These are phyloP conservation scores for Verticillium tricorpus DNA, from an alignment of 2,329 filamentous ascomycete genomes.

Conservation along the genomic window DNA sequence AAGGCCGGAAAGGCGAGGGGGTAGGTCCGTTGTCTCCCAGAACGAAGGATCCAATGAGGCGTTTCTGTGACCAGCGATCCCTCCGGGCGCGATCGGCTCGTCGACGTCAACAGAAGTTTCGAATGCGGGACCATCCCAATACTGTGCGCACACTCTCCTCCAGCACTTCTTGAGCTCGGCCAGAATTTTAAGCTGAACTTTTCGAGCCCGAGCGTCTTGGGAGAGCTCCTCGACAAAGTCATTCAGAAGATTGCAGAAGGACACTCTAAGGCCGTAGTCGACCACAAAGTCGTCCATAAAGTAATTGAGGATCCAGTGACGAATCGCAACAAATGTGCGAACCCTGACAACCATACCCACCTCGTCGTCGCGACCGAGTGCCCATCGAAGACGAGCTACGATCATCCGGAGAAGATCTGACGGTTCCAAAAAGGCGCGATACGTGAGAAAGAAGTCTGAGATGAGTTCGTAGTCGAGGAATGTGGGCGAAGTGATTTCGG, in stretches of 20 bases:
- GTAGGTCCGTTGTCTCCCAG: constrained; percentile 42
- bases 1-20: constrained; percentile 39
- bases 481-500: constrained; percentile 91
- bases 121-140: constrained; percentile 76
- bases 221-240: constrained; percentile 53
- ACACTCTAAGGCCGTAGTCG: constrained; percentile 66
- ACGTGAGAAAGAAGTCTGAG: constrained; percentile 97
- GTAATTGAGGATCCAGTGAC: constrained; percentile 98
- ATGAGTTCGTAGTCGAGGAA: constrained; percentile 96
- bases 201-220: constrained; percentile 36
- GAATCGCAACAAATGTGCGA: constrained; percentile 87
- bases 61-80: constrained; percentile 59
- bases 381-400: constrained; percentile 82
- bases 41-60: constrained; percentile 49
- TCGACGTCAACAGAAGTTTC: constrained; percentile 57
- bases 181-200: constrained; percentile 74
- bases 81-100: constrained; percentile 69
- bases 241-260: constrained; percentile 81
- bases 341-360: constrained; percentile 92
- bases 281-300: constrained; percentile 90
- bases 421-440: constrained; percentile 77
- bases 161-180: constrained; percentile 96
- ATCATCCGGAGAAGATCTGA: constrained; percentile 77
- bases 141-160: constrained; percentile 83
- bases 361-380: constrained; percentile 73